A percentile compares a stretch with the other conserved stretches of the same genome.
Conservation (phyloP, 2,329 filamentous ascomycete species). For the Colletotrichum sp. region DNA sequence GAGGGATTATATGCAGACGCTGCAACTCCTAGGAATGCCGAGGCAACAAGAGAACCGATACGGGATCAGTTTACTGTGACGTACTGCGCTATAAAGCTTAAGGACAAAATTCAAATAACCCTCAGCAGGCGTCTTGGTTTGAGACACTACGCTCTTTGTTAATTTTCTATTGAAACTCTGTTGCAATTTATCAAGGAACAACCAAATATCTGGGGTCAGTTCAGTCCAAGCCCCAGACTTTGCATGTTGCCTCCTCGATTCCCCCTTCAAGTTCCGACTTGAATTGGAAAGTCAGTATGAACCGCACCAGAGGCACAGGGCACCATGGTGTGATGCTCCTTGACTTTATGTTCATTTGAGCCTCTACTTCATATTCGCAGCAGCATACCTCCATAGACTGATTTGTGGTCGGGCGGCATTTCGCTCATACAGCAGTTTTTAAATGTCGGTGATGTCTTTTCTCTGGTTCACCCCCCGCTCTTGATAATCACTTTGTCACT, state of each 20-base stretch:
- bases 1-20: neutral
- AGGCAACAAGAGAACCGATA: neutral
- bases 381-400: neutral
- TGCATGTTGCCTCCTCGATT: neutral
- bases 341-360: no score
- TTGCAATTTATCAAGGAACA: neutral
- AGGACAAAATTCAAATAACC: no score
- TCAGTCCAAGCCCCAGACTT: neutral
- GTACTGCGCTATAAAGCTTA: no score
- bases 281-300: neutral
- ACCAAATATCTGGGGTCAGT: neutral
- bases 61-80: no score
- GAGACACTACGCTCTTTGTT: neutral
- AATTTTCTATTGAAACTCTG: no score
- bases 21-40: accelerated
- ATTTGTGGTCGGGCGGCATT: neutral
- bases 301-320: neutral
- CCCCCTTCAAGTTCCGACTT: neutral
- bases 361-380: neutral
- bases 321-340: no score
- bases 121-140: neutral
- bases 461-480: neutral
- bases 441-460: neutral
- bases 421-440: neutral
- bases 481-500: neutral